phyloP scores from a whole-genome alignment of 176 grass and related monocot genomes.

The Panicum miliaceum region DNA sequence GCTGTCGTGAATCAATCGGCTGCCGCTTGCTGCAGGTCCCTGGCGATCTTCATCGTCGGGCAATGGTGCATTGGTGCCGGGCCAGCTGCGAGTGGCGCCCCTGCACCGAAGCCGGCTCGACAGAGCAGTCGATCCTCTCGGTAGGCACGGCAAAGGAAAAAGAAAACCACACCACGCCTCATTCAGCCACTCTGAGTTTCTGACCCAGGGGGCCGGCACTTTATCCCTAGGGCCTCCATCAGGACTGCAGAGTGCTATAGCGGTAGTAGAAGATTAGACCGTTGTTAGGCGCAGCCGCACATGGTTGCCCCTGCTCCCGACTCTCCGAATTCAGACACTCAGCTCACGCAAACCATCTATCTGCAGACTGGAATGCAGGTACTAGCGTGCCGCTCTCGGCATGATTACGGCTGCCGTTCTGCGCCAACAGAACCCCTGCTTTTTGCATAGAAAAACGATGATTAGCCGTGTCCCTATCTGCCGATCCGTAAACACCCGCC shows the following conservation, averaged over 20 bases:
- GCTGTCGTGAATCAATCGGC: neutral
- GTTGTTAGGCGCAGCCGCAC: neutral
- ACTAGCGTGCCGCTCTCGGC: constrained; percentile 33
- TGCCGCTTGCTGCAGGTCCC: neutral
- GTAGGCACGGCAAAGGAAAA: neutral
- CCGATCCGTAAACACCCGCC: constrained; percentile 10
- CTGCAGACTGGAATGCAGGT: neutral
- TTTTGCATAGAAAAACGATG: constrained; percentile 11
- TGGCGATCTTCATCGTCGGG: neutral
- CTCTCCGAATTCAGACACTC: neutral
- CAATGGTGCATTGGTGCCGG: too few relatives aligned
- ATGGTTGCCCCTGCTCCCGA: neutral
- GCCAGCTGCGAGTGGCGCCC: neutral
- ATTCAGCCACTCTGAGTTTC: too few relatives aligned
- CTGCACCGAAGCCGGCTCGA: neutral
- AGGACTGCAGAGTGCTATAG: neutral
- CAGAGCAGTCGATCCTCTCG: neutral
- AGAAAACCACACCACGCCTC: neutral
- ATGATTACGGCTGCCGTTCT: constrained; percentile 55
- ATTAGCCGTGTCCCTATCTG: constrained; percentile 34
- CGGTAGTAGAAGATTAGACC: neutral
- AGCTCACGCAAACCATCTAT: constrained; percentile 11
- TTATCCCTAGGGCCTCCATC: neutral
- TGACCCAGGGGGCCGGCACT: neutral
- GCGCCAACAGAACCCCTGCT: constrained; percentile 19